phyloP scores from a whole-genome alignment of 2,329 filamentous ascomycete genomes.

The Sporothrix protearum region DNA sequence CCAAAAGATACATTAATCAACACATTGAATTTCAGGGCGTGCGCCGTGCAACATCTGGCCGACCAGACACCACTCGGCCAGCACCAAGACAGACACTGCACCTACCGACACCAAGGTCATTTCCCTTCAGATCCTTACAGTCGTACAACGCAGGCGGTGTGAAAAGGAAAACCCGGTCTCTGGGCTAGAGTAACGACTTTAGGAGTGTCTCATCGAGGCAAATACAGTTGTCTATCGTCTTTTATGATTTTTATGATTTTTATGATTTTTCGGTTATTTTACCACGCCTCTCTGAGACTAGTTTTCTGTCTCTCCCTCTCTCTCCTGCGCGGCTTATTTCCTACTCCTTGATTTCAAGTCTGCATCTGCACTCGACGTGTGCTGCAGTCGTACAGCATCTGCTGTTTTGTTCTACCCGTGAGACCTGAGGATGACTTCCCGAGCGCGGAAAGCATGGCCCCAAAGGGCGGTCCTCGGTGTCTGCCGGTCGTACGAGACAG shows the following conservation, averaged over 20 bases:
- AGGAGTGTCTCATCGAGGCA: neutral
- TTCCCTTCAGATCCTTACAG: neutral
- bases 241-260: too few species aligned
- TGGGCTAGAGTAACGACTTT: neutral
- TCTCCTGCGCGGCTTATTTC: neutral
- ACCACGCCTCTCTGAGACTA: neutral
- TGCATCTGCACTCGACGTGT: neutral
- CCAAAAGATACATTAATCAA: too few species aligned
- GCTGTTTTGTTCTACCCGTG: neutral
- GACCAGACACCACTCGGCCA: neutral
- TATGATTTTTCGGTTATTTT: neutral
- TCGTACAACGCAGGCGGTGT: neutral
- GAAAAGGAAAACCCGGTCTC: neutral
- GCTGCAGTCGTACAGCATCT: conserved; percentile 3
- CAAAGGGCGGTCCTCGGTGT: neutral
- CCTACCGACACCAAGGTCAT: neutral
- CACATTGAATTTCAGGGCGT: neutral
- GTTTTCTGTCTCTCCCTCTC: neutral
- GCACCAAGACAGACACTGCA: neutral
- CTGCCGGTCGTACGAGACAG: conserved; percentile 3
- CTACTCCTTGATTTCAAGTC: neutral
- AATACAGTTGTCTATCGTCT: neutral
- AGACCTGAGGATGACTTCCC: neutral
- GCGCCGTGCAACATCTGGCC: neutral
- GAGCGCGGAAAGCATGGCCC: neutral